A percentile compares a stretch with the other conserved stretches of the same genome.
Evolutionary conservation across 148 eudicot genomes (phyloP).

Genomic region (Heliamphora exappendiculata): DNA sequence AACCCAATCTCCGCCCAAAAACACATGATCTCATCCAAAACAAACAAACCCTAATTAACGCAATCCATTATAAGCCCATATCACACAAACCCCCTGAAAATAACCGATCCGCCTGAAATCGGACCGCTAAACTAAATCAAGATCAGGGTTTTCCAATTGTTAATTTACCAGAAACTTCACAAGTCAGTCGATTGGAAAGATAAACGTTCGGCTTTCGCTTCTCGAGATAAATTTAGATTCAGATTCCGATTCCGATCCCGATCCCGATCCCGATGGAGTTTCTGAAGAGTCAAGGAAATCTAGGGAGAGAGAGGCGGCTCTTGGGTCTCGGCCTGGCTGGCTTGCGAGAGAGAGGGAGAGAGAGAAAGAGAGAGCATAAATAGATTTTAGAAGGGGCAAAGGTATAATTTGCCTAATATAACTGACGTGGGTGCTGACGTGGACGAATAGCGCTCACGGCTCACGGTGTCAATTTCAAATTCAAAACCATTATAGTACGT

Average conservation of each 20-base stretch:
- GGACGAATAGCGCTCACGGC: neutral
- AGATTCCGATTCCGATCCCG: too few relatives aligned
- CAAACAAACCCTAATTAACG: neutral
- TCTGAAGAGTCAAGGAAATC: neutral
- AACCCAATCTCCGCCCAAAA: neutral
- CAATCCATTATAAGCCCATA: neutral
- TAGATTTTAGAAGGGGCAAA: neutral
- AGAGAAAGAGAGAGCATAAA: neutral
- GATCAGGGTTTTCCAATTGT: neutral
- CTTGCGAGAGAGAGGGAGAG: conserved; percentile 1
- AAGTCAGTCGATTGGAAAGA: neutral
- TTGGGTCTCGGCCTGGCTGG: neutral
- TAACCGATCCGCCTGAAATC: neutral
- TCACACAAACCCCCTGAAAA: neutral
- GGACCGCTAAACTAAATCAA: neutral
- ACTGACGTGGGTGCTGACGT: neutral
- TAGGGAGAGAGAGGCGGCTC: neutral
- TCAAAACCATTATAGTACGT: neutral
- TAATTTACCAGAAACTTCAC: neutral
- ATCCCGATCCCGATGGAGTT: neutral
- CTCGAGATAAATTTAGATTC: neutral
- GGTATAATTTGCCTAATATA: neutral
- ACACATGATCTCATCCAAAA: neutral
- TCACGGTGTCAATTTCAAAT: neutral
- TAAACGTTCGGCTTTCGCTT: neutral